These are phyloP conservation scores for Epichloe glyceriae DNA, from an alignment of 2,329 filamentous ascomycete genomes.

Conservation along the genomic window DNA sequence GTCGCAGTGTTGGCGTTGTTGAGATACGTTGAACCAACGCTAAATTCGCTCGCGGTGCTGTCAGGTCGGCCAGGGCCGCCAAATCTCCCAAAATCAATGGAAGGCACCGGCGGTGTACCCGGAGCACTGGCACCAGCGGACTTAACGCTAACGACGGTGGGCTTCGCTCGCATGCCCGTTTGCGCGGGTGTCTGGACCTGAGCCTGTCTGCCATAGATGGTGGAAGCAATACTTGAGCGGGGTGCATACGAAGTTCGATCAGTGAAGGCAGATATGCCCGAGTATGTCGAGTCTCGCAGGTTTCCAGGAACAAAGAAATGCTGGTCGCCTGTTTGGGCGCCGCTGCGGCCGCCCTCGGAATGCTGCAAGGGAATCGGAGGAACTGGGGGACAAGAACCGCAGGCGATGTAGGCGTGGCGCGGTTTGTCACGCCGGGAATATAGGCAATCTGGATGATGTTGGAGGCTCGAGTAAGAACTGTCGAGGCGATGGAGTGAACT, in stretches of 20 bases:
- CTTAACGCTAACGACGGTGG: constrained; percentile 87
- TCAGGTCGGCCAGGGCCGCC: constrained; percentile 29
- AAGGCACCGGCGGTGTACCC: constrained; percentile 57
- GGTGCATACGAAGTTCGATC: constrained; percentile 51
- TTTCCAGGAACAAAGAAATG: constrained; percentile 91
- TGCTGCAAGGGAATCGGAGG: constrained; percentile 71
- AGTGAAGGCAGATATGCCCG: constrained; percentile 53
- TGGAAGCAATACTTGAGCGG: constrained; percentile 72
- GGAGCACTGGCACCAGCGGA: constrained; percentile 43
- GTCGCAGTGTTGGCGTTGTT: constrained; percentile 51
- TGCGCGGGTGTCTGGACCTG: constrained; percentile 73
- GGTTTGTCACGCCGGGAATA: constrained; percentile 91
- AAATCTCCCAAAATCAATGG: constrained; percentile 53
- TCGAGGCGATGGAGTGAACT: constrained; percentile 87
- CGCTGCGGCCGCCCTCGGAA: constrained; percentile 32
- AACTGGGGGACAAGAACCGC: constrained; percentile 73
- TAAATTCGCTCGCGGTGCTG: constrained; percentile 47
- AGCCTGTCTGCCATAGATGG: constrained; percentile 85
- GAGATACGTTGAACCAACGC: constrained; percentile 54
- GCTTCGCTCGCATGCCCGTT: constrained; percentile 76
- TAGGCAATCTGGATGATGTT: constrained; percentile 99
- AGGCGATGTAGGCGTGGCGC: constrained; percentile 72
- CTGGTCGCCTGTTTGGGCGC: constrained; percentile 52
- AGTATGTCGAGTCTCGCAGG: constrained; percentile 83
- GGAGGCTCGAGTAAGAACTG: constrained; percentile 85